Evolutionary conservation across 352 stramenopile genomes (phyloP), one percentile per base, ranked within the genome.

Genomic region (Globisporangium uncinulatum): DNA sequence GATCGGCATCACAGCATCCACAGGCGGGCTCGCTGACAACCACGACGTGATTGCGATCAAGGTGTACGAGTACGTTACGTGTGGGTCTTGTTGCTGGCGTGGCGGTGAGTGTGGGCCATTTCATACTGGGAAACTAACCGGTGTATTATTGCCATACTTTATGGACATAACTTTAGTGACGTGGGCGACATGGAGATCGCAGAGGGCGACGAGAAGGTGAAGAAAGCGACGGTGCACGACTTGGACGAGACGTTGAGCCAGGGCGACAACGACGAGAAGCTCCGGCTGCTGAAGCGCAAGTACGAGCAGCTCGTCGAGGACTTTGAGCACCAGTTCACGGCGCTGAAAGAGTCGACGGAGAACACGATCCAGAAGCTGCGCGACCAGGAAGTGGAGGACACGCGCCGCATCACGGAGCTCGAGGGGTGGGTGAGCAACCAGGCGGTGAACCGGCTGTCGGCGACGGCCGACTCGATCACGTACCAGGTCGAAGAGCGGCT

Each of bases 351-450:
- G 64, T 87, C 77, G 24, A 94, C 79, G 19, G 74, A 83, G 39
- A 94, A 88, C 68, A 89, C 81, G 43, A 86, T 94, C 51, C 72
- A 75, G 65, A 94, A 92, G 65, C 68, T 94, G 34, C 74, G 79
- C 29, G 65, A 92, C 41, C 81, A 91, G 60, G 73, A 87, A 53
- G 61, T 53, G 8, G 78, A 88, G 19, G 83, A 94, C 56, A 67
- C 77, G 49, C 74, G 82, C 54, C 77, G 73, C 37, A 94, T 94
- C 63, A 56, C 55, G 19, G 76, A 91, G 55, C 70, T 94, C 29
- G 83, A 94, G 65, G 52, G 61, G 34, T 94, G 81, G 81, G 68
- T 76, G 24, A 83, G 76, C 54, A 69, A 75, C 56, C 72, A 81
- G 61, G 68, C 86, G 43, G 64, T 63, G 11, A 78, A 88, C 56